Percentiles rank a stretch among this genome's conserved stretches.
phyloP scores from a whole-genome alignment of 176 grass and related monocot species.

The Paspalum vaginatum region DNA sequence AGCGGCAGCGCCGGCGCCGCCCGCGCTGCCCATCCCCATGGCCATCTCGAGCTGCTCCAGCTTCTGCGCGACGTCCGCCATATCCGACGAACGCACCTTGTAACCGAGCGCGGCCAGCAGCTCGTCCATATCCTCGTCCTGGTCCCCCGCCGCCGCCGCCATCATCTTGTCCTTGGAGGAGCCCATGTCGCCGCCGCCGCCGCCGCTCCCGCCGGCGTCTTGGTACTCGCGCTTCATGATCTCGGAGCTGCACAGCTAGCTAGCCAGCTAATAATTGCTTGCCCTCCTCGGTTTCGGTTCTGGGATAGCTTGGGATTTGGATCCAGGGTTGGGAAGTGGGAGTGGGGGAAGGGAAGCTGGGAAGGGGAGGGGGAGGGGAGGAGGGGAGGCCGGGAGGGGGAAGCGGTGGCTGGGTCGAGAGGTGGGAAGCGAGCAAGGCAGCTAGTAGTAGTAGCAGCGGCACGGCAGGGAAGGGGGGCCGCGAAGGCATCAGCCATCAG shows the following conservation, averaged over 20 bases:
- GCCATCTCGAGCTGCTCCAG: slow-evolving; percentile 99
- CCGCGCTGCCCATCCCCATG: slow-evolving; percentile 65
- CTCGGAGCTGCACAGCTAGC: slow-evolving; percentile 8
- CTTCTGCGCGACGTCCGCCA: slow-evolving; percentile 97
- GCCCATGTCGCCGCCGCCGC: slow-evolving; percentile 36
- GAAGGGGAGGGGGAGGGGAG: background rate
- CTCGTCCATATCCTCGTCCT: slow-evolving; percentile 84
- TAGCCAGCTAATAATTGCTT: slow-evolving; percentile 42
- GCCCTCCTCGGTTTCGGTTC: slow-evolving; percentile 38
- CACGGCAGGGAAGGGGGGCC: background rate
- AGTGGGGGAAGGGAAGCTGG: background rate
- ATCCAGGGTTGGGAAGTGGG: slow-evolving; percentile 43
- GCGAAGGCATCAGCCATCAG: slow-evolving; percentile 41
- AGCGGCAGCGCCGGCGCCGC: slow-evolving; percentile 5
- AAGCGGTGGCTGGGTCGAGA: background rate
- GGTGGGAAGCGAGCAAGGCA: background rate
- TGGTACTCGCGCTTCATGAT: slow-evolving; percentile 87
- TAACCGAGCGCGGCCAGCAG: slow-evolving; percentile 87
- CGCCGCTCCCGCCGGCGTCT: slow-evolving; percentile 48
- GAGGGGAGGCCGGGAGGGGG: too few species aligned
- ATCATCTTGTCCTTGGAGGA: slow-evolving; percentile 50
- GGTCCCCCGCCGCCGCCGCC: slow-evolving; percentile 22
- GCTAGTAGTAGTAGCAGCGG: background rate
- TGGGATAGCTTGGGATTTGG: slow-evolving; percentile 54
- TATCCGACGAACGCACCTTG: slow-evolving; percentile 93